Conservation (phyloP, 768 basidiomycete genomes). For the Russula sp. region DNA sequence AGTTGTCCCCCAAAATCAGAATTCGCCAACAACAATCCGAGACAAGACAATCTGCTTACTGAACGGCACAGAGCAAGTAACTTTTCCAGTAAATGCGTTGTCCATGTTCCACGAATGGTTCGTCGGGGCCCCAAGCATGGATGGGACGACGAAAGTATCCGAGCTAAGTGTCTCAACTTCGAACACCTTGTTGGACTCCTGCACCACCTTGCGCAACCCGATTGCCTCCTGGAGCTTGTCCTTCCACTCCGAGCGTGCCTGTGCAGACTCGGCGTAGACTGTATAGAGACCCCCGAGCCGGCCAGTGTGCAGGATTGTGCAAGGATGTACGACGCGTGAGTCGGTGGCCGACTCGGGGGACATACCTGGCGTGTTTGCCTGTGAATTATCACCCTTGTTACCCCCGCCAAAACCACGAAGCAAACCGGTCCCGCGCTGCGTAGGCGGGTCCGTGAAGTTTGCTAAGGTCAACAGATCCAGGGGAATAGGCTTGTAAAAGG, state of each 20-base stretch:
- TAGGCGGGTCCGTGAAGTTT: conserved; percentile 76
- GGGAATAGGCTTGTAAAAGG: conserved; percentile 73
- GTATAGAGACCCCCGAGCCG: conserved; percentile 84
- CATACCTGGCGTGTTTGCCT: conserved; percentile 34
- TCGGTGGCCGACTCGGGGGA: conserved; percentile 49
- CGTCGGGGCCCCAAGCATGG: too few species aligned
- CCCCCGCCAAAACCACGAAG: conserved; percentile 57
- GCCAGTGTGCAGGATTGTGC: conserved; percentile 86
- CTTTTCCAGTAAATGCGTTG: conserved; percentile 76
- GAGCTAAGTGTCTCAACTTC: conserved; percentile 87
- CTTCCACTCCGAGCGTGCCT: conserved; percentile 83
- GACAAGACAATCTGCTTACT: conserved; percentile 43
- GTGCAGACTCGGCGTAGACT: conserved; percentile 79
- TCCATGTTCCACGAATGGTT: too few species aligned
- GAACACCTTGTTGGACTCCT: too few species aligned
- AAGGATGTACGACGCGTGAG: conserved; percentile 78
- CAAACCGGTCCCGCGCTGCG: conserved; percentile 70
- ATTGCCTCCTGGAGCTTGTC: conserved; percentile 86
- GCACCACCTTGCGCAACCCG: conserved; percentile 73
- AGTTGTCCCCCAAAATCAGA: not conserved
- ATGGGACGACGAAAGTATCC: conserved; percentile 83
- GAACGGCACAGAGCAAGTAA: conserved; percentile 95
- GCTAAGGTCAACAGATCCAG: conserved; percentile 85
- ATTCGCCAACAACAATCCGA: not conserved
- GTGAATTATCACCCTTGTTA: conserved; percentile 32